A percentile compares a stretch with the other conserved stretches of the same genome.
Evolutionary conservation across 441 rosid genomes (phyloP).

Genomic region (Pelargonium myrrhifolium): DNA sequence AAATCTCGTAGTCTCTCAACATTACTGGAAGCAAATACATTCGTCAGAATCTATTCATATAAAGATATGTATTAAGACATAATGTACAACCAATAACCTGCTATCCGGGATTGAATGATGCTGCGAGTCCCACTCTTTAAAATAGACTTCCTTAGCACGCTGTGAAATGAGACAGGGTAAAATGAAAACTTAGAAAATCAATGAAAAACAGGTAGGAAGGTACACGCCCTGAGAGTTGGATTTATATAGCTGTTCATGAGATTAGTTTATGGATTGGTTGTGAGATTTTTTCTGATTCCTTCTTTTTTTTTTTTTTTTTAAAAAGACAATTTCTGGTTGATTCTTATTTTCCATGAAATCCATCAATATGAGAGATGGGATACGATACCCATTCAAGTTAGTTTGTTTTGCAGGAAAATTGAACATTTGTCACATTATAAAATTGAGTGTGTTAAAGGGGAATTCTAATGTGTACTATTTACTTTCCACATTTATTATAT

Average conservation of each 20-base stretch:
- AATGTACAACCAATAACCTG: constrained; percentile 40
- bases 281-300: too few species aligned
- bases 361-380: neutral
- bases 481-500: neutral
- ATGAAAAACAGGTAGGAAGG: neutral
- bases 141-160: constrained; percentile 77
- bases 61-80: neutral
- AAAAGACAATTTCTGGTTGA: too few species aligned
- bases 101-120: constrained; percentile 69
- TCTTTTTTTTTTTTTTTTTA: too few species aligned
- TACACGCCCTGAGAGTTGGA: neutral
- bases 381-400: neutral
- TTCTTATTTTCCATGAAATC: too few species aligned
- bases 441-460: neutral
- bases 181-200: neutral
- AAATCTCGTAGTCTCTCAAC: constrained; percentile 76
- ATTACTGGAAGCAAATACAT: constrained; percentile 40
- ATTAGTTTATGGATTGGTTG: too few species aligned
- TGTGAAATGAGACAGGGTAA: constrained; percentile 21
- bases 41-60: neutral
- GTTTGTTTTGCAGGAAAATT: neutral
- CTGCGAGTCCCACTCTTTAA: constrained; percentile 85
- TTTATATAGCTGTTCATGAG: neutral
- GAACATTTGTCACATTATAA: neutral
- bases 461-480: neutral